Conservation (phyloP, 306 rosid species). For the Corylus heterophylla region DNA sequence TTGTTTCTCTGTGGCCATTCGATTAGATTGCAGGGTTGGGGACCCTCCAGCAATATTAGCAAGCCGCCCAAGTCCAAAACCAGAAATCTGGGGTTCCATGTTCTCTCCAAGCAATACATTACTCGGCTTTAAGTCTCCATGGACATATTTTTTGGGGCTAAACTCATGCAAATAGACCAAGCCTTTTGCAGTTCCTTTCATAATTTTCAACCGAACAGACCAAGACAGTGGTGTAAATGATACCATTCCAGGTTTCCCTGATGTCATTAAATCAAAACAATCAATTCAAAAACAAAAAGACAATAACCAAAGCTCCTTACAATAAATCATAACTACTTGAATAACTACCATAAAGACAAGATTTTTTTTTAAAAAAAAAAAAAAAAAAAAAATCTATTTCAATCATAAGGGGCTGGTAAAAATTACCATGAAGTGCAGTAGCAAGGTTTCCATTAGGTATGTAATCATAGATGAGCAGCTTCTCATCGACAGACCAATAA, state of each 20-base stretch:
- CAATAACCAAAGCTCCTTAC: constrained; percentile 1
- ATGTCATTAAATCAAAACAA: constrained; percentile 26
- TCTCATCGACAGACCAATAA: constrained; percentile 99
- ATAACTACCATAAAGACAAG: neutral
- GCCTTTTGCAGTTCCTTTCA: constrained; percentile 87
- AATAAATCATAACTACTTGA: neutral
- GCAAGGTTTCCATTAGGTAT: constrained; percentile 91
- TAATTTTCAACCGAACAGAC: constrained; percentile 67
- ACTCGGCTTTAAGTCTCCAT: constrained; percentile 84
- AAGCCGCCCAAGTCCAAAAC: constrained; percentile 95
- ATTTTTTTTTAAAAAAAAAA: neutral
- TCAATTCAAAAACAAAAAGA: constrained; percentile 29
- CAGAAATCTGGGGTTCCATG: constrained; percentile 82
- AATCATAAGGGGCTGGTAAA: neutral
- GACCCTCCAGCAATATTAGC: constrained; percentile 91
- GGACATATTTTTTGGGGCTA: constrained; percentile 95
- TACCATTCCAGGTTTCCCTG: constrained; percentile 72
- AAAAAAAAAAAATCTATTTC: neutral
- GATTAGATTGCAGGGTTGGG: constrained; percentile 72
- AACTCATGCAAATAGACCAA: constrained; percentile 84
- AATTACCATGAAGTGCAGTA: constrained; percentile 79
- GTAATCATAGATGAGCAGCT: constrained; percentile 90
- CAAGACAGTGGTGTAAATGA: constrained; percentile 65
- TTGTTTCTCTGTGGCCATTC: constrained; percentile 53
- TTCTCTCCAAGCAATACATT: constrained; percentile 77